Percentiles rank a stretch among this genome's conserved stretches.
These are phyloP conservation scores for Rhizoclosmatium sp. DNA, from an alignment of 192 early-diverging fungal species.

Conservation along the genomic window DNA sequence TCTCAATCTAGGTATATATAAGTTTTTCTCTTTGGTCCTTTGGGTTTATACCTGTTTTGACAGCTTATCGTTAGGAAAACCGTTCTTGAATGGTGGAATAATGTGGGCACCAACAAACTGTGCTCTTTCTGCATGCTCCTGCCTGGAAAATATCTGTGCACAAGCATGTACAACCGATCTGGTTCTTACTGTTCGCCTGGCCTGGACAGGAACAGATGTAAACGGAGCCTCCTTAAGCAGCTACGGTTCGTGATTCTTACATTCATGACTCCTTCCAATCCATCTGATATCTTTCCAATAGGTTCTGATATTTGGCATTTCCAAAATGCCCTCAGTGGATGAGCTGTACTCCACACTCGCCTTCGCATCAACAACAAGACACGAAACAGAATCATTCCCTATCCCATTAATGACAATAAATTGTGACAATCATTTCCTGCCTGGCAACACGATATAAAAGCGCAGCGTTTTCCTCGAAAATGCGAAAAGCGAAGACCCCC, in stretches of 20 bases:
- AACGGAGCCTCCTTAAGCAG: constrained; percentile 36
- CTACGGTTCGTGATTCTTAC: constrained; percentile 31
- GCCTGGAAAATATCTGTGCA: constrained; percentile 55
- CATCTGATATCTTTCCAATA: constrained; percentile 15
- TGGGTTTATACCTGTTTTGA: background rate
- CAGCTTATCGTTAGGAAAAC: constrained; percentile 13
- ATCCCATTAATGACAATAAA: background rate
- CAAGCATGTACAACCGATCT: constrained; percentile 35
- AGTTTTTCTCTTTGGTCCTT: background rate
- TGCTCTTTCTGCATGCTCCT: constrained; percentile 50
- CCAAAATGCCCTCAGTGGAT: constrained; percentile 47
- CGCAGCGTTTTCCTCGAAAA: background rate
- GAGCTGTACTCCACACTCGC: background rate
- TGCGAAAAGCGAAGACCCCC: background rate
- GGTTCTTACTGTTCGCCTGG: constrained; percentile 34
- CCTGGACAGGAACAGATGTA: constrained; percentile 43
- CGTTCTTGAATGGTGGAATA: constrained; percentile 31
- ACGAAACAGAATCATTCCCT: too few species aligned
- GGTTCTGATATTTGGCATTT: constrained; percentile 51
- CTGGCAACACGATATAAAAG: constrained; percentile 1
- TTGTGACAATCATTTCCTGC: background rate
- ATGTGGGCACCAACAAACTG: constrained; percentile 52
- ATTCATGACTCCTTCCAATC: constrained; percentile 24
- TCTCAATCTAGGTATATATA: constrained; percentile 45
- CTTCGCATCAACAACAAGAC: too few species aligned